Evolutionary conservation across 2,329 filamentous ascomycete genomes (phyloP).

Genomic region (Trichoderma asperellum): DNA sequence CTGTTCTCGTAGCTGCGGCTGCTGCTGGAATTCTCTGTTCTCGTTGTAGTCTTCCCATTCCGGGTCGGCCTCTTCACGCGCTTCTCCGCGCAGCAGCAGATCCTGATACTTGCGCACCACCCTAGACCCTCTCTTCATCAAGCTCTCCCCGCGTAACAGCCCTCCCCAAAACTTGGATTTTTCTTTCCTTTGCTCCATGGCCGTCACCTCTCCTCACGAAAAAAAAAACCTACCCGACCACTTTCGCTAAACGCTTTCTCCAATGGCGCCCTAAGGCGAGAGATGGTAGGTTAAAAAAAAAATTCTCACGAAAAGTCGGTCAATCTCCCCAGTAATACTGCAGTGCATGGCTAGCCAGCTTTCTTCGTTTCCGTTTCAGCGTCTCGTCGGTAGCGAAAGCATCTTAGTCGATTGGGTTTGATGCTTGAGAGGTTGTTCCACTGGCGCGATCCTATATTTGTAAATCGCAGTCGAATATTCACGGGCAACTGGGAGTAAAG

Average conservation of each 20-base stretch:
- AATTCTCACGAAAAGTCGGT: constrained; percentile 26
- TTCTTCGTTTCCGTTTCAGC: background rate
- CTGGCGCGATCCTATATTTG: background rate
- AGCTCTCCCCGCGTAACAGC: constrained; percentile 55
- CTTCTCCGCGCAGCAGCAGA: constrained; percentile 21
- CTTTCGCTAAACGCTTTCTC: background rate
- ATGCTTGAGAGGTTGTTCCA: background rate
- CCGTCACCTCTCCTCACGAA: constrained; percentile 24
- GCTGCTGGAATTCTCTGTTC: constrained; percentile 9
- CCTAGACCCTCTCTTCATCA: constrained; percentile 36
- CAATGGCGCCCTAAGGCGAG: background rate
- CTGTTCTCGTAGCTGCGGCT: background rate
- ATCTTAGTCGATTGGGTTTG: background rate
- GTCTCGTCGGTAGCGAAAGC: background rate
- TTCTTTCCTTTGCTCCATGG: constrained; percentile 43
- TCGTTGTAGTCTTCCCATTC: constrained; percentile 18
- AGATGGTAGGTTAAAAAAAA: background rate
- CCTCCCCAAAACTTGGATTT: constrained; percentile 54
- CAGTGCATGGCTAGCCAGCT: constrained; percentile 17
- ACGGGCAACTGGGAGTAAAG: background rate
- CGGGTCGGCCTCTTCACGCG: constrained; percentile 18
- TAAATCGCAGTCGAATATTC: background rate
- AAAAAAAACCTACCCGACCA: background rate
- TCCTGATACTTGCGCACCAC: constrained; percentile 27
- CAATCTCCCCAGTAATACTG: constrained; percentile 9